These are phyloP conservation scores for Kazachstania bromeliacearum DNA, from an alignment of 805 yeast genomes.

Conservation along the genomic window DNA sequence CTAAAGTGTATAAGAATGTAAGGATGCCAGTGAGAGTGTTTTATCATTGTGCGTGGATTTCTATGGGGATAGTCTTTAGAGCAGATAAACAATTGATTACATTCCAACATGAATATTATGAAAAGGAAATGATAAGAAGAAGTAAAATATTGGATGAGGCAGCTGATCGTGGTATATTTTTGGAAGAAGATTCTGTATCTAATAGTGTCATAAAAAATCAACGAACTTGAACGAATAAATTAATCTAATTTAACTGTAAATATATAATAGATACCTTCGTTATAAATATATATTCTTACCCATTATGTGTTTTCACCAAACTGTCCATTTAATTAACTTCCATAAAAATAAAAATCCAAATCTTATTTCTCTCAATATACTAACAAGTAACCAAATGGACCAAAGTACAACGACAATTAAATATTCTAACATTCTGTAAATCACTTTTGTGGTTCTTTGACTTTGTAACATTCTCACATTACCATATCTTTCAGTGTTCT, in stretches of 20 bases:
- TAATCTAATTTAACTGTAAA: no score
- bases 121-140: constrained; percentile 30
- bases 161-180: constrained; percentile 36
- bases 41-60: constrained; percentile 35
- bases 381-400: constrained; percentile 26
- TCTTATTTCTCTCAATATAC: constrained; percentile 14
- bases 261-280: no score
- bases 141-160: constrained; percentile 33
- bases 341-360: constrained; percentile 10
- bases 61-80: constrained; percentile 34
- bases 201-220: constrained; percentile 1
- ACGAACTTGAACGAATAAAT: no score
- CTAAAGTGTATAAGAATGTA: constrained; percentile 31
- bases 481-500: constrained; percentile 25
- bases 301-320: constrained; percentile 25
- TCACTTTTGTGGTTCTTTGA: constrained; percentile 14
- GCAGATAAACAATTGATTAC: constrained; percentile 34
- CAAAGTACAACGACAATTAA: constrained; percentile 22
- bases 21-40: constrained; percentile 34
- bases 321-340: constrained; percentile 16
- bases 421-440: constrained; percentile 23
- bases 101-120: constrained; percentile 30
- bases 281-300: constrained; percentile 1
- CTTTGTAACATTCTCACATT: constrained; percentile 18
- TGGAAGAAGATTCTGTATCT: constrained; percentile 25